Base-by-base conservation (phyloP, 345 rosid genomes). In the Kandelia obovata region DNA sequence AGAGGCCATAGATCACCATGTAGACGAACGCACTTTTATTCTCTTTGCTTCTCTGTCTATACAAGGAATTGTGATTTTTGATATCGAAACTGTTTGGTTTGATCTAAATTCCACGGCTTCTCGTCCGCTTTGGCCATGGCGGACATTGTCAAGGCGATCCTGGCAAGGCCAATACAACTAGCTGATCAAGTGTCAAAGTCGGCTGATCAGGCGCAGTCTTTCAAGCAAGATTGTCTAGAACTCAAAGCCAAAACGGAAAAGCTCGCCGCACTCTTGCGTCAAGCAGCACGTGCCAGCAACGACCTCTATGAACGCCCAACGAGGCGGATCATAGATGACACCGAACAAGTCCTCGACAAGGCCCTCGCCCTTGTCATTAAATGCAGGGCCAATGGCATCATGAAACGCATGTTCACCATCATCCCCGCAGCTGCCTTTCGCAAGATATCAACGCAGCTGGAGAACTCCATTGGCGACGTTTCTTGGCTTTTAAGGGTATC, bases 341-440 rank as follows among this genome's bases (percentile, higher is more conserved):
- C 97, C 2, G 96, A 84, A 67, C 90, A 88, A 60, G 90, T 84
- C 69, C 94, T 92, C 2, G 83, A 85, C 62, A 86, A 89, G 75
- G 90, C 92, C 71, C 70, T 92, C 4, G 65, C 65, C 0, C 84
- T 92, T 3, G 85, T 85, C 5, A 67, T 75, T 35, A 92, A 92
- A 73, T 92, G 97, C 61, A 87, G 89, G 0, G 88, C 87, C 43
- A 84, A 71, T 32, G 89, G 96, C 57, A 63, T 92, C 16, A 70
- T 92, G 82, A 86, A 85, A 77, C 91, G 90, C 0, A 52, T 92
- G 52, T 88, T 92, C 85, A 88, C 94, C 67, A 85, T 89, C 46
- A 89, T 84, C 61, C 98, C 94, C 4, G 89, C 98, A 0, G 89
- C 89, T 4, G 94, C 98, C 23, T 89, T 92, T 31, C 64, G 89